Conservation (phyloP, 2,329 filamentous ascomycete species). For the Didymella arachidicola region DNA sequence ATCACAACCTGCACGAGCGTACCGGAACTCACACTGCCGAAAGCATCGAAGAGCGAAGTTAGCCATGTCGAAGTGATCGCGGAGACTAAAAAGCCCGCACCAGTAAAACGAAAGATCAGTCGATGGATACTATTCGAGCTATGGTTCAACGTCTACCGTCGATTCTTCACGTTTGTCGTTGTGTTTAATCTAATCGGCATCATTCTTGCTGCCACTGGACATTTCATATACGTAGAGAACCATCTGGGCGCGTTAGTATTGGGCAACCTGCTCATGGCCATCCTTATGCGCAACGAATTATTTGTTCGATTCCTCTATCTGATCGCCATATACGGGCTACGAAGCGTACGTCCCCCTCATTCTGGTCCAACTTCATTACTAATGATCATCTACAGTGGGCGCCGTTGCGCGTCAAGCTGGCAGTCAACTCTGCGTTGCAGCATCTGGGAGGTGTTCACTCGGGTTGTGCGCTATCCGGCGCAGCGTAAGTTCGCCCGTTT, state of each 20-base stretch:
- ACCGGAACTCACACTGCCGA: constrained; percentile 42
- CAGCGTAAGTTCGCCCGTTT: constrained; percentile 32
- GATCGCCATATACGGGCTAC: constrained; percentile 42
- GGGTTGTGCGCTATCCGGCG: constrained; percentile 46
- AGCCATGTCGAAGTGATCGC: constrained; percentile 30
- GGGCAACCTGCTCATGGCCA: constrained; percentile 43
- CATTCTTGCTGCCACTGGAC: constrained; percentile 37
- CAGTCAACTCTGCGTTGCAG: constrained; percentile 43
- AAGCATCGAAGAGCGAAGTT: constrained; percentile 26
- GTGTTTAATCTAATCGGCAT: constrained; percentile 43
- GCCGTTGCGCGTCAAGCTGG: constrained; percentile 41
- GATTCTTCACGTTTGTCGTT: constrained; percentile 46
- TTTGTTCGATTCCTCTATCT: constrained; percentile 46
- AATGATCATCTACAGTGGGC: constrained; percentile 38
- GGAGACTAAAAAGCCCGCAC: constrained; percentile 29
- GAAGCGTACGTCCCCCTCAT: constrained; percentile 8
- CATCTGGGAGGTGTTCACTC: constrained; percentile 48
- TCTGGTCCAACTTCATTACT: constrained; percentile 4
- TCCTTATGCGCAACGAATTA: constrained; percentile 46
- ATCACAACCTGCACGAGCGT: constrained; percentile 46
- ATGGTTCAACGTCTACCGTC: constrained; percentile 50
- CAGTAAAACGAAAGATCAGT: constrained; percentile 34
- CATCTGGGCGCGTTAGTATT: constrained; percentile 46
- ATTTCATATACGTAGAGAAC: constrained; percentile 44
- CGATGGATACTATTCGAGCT: constrained; percentile 43